These are phyloP conservation scores for Apiotrichum sp. DNA, from an alignment of 1,284 basidiomycete species.

Conservation along the genomic window DNA sequence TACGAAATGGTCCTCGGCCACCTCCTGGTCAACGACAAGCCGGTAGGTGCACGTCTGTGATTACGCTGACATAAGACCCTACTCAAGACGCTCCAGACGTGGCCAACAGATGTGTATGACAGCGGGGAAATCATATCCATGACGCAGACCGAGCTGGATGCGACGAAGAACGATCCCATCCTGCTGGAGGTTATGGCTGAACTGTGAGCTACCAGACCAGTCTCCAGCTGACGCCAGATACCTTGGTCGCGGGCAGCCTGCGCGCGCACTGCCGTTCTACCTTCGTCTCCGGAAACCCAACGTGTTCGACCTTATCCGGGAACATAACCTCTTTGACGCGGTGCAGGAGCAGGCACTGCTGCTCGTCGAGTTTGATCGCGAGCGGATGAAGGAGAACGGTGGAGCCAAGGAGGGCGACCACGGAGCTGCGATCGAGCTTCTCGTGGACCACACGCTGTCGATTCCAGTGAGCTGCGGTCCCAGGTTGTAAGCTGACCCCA, in stretches of 20 bases:
- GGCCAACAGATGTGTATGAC: conserved; percentile 90
- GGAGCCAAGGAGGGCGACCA: conserved; percentile 36
- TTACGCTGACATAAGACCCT: conserved; percentile 54
- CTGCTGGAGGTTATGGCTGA: conserved; percentile 91
- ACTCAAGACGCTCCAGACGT: conserved; percentile 70
- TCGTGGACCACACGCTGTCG: conserved; percentile 92
- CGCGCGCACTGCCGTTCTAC: conserved; percentile 86
- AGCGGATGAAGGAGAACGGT: conserved; percentile 56
- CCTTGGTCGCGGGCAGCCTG: conserved; percentile 79
- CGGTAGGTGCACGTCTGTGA: conserved; percentile 50
- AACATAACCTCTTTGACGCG: conserved; percentile 90
- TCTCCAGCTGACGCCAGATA: conserved; percentile 53
- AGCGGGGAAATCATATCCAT: conserved; percentile 78
- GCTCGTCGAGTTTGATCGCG: conserved; percentile 90
- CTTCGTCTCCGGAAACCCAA: conserved; percentile 76
- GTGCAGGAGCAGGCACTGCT: conserved; percentile 88
- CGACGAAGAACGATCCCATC: conserved; percentile 55
- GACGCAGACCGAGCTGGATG: conserved; percentile 73
- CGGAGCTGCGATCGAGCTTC: conserved; percentile 68
- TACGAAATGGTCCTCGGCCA: conserved; percentile 95
- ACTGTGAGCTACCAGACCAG: conserved; percentile 48
- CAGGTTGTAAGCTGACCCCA: conserved; percentile 37
- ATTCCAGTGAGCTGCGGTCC: conserved; percentile 65
- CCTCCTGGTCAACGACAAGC: conserved; percentile 70
- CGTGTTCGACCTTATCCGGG: conserved; percentile 90